These are phyloP conservation scores for Zasmidium citrigriseum DNA, from an alignment of 2,329 filamentous ascomycete genomes.

Conservation along the genomic window DNA sequence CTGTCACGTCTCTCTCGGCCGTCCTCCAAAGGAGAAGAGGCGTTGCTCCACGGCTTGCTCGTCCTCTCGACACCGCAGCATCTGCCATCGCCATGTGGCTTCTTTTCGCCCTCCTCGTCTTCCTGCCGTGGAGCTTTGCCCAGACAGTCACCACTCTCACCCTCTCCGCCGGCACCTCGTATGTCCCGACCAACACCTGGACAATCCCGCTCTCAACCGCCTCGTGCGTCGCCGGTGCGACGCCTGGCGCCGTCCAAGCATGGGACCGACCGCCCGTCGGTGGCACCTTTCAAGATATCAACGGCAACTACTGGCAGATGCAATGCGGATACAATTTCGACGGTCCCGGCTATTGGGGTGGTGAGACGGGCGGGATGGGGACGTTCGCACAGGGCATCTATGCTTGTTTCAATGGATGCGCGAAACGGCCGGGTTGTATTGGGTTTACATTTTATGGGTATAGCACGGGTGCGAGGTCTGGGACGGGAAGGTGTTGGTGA, in stretches of 20 bases:
- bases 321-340: neutral
- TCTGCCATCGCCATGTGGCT: too few species aligned
- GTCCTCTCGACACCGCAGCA: too few species aligned
- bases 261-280: neutral
- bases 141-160: neutral
- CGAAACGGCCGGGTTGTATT: neutral
- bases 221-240: neutral
- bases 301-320: slow-evolving; percentile 4
- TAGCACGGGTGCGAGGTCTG: neutral
- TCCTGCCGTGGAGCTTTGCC: too few species aligned
- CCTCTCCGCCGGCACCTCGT: neutral
- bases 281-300: slow-evolving; percentile 1
- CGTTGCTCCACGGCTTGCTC: too few species aligned
- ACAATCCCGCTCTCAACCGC: neutral
- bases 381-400: neutral
- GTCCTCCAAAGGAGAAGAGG: too few species aligned
- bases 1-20: too few species aligned
- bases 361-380: neutral
- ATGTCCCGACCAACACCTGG: neutral
- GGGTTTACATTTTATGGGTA: neutral
- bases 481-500: neutral
- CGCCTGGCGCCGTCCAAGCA: neutral
- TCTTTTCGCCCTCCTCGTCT: too few species aligned
- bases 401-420: slow-evolving; percentile 1
- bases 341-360: neutral